Percentiles rank a stretch among this genome's conserved stretches.
These are phyloP conservation scores for Penicillium herquei DNA, from an alignment of 495 filamentous ascomycete species.

Conservation along the genomic window DNA sequence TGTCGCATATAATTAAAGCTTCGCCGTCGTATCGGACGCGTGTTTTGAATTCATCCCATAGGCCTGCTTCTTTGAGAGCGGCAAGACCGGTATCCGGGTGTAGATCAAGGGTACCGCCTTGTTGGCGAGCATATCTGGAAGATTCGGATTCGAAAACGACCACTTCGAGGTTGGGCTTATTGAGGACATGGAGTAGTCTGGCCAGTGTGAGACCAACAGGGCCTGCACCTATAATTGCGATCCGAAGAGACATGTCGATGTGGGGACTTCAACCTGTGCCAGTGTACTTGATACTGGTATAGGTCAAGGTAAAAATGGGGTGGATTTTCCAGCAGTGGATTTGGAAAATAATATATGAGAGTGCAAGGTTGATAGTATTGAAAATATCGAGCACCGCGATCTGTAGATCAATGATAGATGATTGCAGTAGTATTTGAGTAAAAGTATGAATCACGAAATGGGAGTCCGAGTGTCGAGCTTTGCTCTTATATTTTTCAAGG, in stretches of 20 bases:
- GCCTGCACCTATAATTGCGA: conserved; percentile 49
- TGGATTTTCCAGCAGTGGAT: background rate
- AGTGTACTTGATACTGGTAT: too few relatives aligned
- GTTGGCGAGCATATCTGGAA: conserved; percentile 28
- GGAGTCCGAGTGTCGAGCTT: too few relatives aligned
- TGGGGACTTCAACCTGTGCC: background rate
- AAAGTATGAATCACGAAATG: too few relatives aligned
- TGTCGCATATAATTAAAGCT: conserved; percentile 16
- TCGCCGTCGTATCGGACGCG: conserved; percentile 49
- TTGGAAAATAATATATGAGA: too few relatives aligned
- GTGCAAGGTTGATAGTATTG: too few relatives aligned
- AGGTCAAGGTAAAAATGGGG: background rate
- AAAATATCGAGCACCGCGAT: too few relatives aligned
- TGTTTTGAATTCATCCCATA: conserved; percentile 48
- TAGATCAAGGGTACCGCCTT: conserved; percentile 58
- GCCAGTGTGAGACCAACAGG: conserved; percentile 54
- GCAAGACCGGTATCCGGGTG: conserved; percentile 49
- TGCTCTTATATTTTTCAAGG: too few relatives aligned
- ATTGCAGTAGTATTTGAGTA: too few relatives aligned
- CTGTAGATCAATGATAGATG: too few relatives aligned
- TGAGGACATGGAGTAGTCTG: conserved; percentile 41
- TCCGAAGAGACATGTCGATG: conserved; percentile 8
- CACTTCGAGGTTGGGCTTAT: conserved; percentile 26
- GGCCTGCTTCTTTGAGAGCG: conserved; percentile 48
- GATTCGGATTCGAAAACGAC: conserved; percentile 50